phyloP scores from a whole-genome alignment of 768 basidiomycete species.

The Leccinum subgranulosum region DNA sequence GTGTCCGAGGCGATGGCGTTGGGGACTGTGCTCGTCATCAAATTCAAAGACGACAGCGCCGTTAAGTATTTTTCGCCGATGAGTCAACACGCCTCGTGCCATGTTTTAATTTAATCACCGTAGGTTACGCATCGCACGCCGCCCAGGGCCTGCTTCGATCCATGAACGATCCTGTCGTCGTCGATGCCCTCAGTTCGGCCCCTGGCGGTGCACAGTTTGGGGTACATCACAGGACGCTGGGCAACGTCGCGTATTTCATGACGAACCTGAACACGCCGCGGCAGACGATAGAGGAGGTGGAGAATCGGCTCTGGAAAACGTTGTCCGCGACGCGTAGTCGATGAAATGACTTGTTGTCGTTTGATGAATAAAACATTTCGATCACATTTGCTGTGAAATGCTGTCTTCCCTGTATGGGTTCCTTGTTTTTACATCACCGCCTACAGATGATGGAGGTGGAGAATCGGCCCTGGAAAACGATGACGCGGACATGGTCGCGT shows the following conservation, averaged over 20 bases:
- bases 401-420: too few relatives aligned
- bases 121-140: slow-evolving; percentile 59
- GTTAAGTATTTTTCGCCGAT: slow-evolving; percentile 40
- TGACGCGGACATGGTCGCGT: too few relatives aligned
- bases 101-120: background rate
- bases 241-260: slow-evolving; percentile 92
- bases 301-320: slow-evolving; percentile 56
- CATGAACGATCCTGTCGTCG: slow-evolving; percentile 38
- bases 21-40: slow-evolving; percentile 82
- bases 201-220: slow-evolving; percentile 58
- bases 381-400: background rate
- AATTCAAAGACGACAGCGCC: slow-evolving; percentile 52
- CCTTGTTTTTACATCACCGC: too few relatives aligned
- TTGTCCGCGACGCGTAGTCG: slow-evolving; percentile 8
- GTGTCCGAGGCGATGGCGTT: slow-evolving; percentile 84
- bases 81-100: background rate
- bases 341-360: background rate
- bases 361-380: too few relatives aligned
- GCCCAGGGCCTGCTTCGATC: slow-evolving; percentile 60
- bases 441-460: too few relatives aligned
- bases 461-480: too few relatives aligned
- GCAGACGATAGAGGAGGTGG: slow-evolving; percentile 52
- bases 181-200: slow-evolving; percentile 34
- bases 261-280: slow-evolving; percentile 73
- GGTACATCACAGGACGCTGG: slow-evolving; percentile 85